Conservation (phyloP, 257 asterid genomes). For the Solanum ossicruentum region DNA sequence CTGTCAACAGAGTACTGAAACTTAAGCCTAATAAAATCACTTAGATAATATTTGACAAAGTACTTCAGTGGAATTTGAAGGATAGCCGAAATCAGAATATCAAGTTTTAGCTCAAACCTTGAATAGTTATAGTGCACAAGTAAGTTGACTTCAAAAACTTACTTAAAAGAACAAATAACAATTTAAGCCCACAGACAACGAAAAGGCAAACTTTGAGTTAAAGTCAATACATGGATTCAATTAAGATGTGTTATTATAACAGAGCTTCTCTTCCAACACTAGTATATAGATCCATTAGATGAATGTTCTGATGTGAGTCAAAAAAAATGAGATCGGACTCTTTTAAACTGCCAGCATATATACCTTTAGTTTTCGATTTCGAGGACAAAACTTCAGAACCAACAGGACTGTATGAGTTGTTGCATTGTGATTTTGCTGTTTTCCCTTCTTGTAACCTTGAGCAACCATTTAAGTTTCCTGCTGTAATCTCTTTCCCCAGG, state of each 20-base stretch:
- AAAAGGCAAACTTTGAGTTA: neutral
- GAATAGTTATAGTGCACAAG: neutral
- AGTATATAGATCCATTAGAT: neutral
- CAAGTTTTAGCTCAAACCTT: neutral
- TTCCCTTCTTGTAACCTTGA: conserved; percentile 1
- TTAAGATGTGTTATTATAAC: neutral
- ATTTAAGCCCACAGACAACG: neutral
- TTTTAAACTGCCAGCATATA: neutral
- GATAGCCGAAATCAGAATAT: neutral
- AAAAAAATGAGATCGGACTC: neutral
- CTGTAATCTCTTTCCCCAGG: neutral
- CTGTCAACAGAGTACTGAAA: neutral
- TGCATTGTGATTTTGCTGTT: neutral
- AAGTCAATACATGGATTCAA: neutral
- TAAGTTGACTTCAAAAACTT: neutral
- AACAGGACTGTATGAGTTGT: neutral
- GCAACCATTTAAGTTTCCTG: neutral
- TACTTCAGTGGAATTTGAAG: neutral
- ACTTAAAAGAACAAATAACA: neutral
- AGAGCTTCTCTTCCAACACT: neutral
- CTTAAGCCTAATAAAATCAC: neutral
- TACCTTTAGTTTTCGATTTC: conserved; percentile 2
- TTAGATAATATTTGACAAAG: neutral
- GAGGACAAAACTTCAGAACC: conserved; percentile 3
- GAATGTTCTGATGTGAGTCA: neutral